These are phyloP conservation scores for Polygonum aviculare DNA, from an alignment of 148 eudicot genomes.

Conservation along the genomic window DNA sequence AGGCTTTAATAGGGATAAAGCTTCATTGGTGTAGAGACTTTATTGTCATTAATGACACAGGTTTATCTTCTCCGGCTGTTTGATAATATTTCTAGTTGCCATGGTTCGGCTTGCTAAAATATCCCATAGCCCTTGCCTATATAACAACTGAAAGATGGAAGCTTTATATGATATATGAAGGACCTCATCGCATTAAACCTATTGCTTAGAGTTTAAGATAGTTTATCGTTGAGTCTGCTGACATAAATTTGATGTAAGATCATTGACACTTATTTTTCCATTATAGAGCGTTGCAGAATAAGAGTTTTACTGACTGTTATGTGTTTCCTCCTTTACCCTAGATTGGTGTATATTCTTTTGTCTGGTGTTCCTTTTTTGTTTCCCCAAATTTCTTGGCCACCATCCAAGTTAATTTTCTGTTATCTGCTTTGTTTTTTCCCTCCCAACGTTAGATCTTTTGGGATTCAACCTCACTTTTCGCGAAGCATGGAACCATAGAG, in stretches of 20 bases:
- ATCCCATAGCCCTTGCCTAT: background rate
- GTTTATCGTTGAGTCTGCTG: background rate
- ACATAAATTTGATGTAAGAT: background rate
- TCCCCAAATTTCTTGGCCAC: constrained; percentile 17
- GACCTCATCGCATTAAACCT: background rate
- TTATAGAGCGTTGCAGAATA: background rate
- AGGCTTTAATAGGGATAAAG: background rate
- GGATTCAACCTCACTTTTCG: constrained; percentile 45
- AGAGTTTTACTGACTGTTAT: background rate
- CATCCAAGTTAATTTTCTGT: constrained; percentile 33
- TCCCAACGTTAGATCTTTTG: constrained; percentile 48
- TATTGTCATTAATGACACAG: background rate
- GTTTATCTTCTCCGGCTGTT: background rate
- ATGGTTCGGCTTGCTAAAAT: background rate
- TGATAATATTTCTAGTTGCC: background rate
- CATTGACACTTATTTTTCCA: background rate
- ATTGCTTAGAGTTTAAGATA: background rate
- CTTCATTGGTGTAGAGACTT: background rate
- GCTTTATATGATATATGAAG: background rate
- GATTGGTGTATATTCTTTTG: background rate
- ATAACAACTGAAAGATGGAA: background rate
- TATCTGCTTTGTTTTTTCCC: constrained; percentile 41
- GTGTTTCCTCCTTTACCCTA: background rate
- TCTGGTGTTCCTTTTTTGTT: constrained; percentile 10
- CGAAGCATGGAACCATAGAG: constrained; percentile 57